Conservation (phyloP, 441 rosid genomes). For the Bruguiera hainesii region DNA sequence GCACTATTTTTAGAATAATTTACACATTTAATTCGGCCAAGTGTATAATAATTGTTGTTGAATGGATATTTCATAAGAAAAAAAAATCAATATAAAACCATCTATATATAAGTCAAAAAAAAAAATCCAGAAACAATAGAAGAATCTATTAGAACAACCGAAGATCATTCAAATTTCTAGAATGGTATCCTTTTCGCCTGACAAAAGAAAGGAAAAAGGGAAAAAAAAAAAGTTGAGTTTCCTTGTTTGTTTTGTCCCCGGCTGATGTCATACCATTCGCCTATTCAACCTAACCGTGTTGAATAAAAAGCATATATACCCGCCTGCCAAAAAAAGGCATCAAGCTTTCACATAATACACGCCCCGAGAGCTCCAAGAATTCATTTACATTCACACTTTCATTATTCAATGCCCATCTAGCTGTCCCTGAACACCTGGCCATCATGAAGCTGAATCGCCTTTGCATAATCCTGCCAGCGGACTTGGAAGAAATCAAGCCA, state of each 20-base stretch:
- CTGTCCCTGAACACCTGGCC: background rate
- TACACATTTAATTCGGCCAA: too few relatives aligned
- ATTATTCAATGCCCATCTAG: conserved; percentile 18
- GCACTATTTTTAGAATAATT: too few relatives aligned
- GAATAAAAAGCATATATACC: conserved; percentile 19
- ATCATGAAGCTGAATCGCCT: conserved; percentile 49
- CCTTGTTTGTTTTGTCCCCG: conserved; percentile 11
- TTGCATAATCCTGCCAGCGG: conserved; percentile 56
- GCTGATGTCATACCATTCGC: conserved; percentile 27
- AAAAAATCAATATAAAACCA: too few relatives aligned
- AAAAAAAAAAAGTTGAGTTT: conserved; percentile 4
- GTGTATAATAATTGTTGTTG: too few relatives aligned
- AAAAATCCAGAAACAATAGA: too few relatives aligned
- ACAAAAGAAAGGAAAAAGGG: background rate
- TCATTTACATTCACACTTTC: background rate
- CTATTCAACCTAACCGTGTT: conserved; percentile 38
- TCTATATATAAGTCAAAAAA: too few relatives aligned
- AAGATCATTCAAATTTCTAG: too few relatives aligned
- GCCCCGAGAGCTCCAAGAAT: background rate
- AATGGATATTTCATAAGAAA: too few relatives aligned
- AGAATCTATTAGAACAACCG: too few relatives aligned
- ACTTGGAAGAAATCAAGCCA: conserved; percentile 41
- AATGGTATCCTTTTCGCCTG: background rate
- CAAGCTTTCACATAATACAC: background rate
- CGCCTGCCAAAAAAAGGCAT: background rate